These are phyloP conservation scores for Cyclotella choctawhatcheeana DNA, from an alignment of 108 stramenopile genomes.

Conservation along the genomic window DNA sequence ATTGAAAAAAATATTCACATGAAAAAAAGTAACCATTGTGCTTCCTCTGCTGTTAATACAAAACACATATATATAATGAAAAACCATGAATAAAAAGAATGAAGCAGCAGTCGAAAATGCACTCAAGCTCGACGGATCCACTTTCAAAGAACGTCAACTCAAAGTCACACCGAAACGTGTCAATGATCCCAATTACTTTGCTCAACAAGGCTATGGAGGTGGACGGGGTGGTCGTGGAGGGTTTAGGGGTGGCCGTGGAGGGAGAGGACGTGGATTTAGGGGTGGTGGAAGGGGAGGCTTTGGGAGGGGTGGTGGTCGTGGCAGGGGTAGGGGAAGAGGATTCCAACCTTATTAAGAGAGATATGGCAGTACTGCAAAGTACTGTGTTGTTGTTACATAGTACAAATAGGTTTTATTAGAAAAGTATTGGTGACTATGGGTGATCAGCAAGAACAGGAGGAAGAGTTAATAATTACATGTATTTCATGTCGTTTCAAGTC, in stretches of 20 bases:
- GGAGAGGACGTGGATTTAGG: constrained; percentile 33
- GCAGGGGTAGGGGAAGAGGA: constrained; percentile 28
- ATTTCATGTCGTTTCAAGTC: too few relatives aligned
- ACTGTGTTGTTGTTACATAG: too few relatives aligned
- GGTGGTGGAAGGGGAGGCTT: constrained; percentile 52
- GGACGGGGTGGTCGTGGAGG: constrained; percentile 50
- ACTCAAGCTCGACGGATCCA: constrained; percentile 91
- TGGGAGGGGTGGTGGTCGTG: constrained; percentile 40
- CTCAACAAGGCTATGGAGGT: constrained; percentile 48
- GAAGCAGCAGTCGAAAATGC: constrained; percentile 94
- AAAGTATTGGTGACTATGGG: background rate
- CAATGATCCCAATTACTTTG: constrained; percentile 77
- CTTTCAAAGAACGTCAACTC: constrained; percentile 92
- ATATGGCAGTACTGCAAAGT: too few relatives aligned
- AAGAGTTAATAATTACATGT: too few relatives aligned
- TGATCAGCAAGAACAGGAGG: too few relatives aligned
- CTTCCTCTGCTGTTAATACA: too few relatives aligned
- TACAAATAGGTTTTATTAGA: too few relatives aligned
- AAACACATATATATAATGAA: too few relatives aligned
- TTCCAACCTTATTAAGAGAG: constrained; percentile 38
- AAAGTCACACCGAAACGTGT: constrained; percentile 91
- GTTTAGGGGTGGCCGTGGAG: constrained; percentile 47
- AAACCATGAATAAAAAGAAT: constrained; percentile 44
- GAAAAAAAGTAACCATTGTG: constrained; percentile 10
- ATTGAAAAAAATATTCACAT: background rate